phyloP scores from a whole-genome alignment of 176 grass and related monocot genomes.

The Oryza meyeriana region DNA sequence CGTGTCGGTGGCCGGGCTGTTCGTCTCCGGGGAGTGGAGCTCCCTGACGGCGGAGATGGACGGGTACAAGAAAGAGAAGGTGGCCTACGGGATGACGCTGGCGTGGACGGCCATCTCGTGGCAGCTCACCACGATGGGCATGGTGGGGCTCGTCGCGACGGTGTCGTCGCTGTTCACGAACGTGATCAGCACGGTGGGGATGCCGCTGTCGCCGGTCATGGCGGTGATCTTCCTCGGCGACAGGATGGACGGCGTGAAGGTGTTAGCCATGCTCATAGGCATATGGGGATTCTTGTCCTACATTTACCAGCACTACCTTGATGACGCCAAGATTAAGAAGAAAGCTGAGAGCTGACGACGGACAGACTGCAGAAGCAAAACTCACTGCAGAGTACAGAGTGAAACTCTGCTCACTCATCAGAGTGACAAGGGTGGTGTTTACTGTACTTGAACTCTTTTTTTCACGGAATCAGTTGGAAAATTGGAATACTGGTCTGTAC shows the following conservation, averaged over 20 bases:
- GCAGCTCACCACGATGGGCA: constrained; percentile 63
- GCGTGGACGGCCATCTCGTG: constrained; percentile 54
- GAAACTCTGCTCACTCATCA: no score
- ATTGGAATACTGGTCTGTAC: neutral
- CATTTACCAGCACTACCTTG: constrained; percentile 75
- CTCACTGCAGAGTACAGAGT: no score
- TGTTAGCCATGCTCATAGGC: constrained; percentile 61
- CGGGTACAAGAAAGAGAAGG: constrained; percentile 46
- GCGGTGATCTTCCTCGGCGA: constrained; percentile 76
- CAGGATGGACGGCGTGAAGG: constrained; percentile 62
- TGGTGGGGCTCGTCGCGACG: constrained; percentile 56
- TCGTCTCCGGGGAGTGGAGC: constrained; percentile 58
- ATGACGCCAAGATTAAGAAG: constrained; percentile 43
- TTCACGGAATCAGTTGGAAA: neutral
- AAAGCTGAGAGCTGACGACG: neutral
- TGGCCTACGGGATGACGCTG: constrained; percentile 68
- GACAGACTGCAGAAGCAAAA: neutral
- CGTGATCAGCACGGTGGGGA: constrained; percentile 61
- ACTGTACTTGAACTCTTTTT: no score
- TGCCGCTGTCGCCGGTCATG: constrained; percentile 57
- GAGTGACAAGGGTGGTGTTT: no score
- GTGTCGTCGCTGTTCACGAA: constrained; percentile 92
- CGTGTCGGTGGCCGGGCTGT: constrained; percentile 52
- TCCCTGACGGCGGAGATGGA: constrained; percentile 43
- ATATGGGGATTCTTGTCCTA: constrained; percentile 78